Base-by-base conservation (phyloP, 768 basidiomycete species). In the Favolaschia claudopus region DNA sequence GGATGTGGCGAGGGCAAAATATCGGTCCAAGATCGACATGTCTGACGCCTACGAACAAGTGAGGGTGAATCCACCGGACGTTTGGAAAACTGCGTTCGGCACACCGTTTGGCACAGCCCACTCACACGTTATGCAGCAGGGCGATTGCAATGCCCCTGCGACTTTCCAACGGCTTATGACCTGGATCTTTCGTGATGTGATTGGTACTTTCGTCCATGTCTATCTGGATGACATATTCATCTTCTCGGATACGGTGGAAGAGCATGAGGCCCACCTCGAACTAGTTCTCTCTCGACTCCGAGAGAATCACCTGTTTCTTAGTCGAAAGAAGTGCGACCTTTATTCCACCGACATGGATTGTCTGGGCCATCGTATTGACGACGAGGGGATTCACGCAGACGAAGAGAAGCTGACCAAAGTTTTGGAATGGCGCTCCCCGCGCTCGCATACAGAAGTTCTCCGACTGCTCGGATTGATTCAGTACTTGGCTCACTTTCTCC, bases 141-240 rank as follows among this genome's bases (percentile, higher is more conserved):
- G 81, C 0, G 76, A 84, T 50, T 79, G 77, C 40, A 84, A 85
- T 57, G 77, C 76, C 0, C 80, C 77, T 0, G 68, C 78, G 0
- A 85, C 80, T 0, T 85, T 81, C 50, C 82, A 85, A 50, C 34
- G 72, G 0, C 59, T 84, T 0, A 81, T 83, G 76, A 80, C 70
- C 0, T 31, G 56, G 4, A 71, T 82, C n/a, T 81, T 84, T 45
- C 55, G 70, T 0, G 70, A 78, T 1, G 39, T 65, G 13, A 74
- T 83, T 2, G 77, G 79, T 0, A 22, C 31, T 8, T 81, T 76
- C 54, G 29, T 82, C 7, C 75, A 82, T 36, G 71, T 77, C 1
- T 83, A 82, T 53, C 63, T 83, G 0, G 80, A 83, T 55, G 77
- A 83, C 58, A 72, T 82, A 5, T 76, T 82, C 43, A 66, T 81